Percentiles rank a stretch among this genome's conserved stretches.
These are phyloP conservation scores for Herpetospermum pedunculosum DNA, from an alignment of 306 rosid species.

Conservation along the genomic window DNA sequence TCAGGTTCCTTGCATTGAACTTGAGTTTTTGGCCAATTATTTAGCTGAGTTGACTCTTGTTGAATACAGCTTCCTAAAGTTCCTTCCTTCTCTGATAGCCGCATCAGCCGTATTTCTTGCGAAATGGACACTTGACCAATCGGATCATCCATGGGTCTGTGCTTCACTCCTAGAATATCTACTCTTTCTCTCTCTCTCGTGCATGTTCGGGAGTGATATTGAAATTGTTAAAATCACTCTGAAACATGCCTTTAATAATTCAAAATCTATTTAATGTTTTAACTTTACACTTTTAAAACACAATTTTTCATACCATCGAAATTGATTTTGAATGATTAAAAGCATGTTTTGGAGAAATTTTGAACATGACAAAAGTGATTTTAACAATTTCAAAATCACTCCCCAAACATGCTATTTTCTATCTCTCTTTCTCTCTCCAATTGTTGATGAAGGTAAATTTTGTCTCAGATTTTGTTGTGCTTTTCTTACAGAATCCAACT, in stretches of 20 bases:
- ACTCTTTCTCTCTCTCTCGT: neutral
- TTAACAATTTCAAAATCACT: no score
- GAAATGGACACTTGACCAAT: slow-evolving; percentile 75
- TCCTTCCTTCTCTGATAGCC: slow-evolving; percentile 77
- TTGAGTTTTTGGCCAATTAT: slow-evolving; percentile 83
- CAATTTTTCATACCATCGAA: no score
- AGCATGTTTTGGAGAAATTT: no score
- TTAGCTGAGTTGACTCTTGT: slow-evolving; percentile 77
- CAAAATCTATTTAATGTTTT: no score
- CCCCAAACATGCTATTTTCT: no score
- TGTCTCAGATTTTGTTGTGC: slow-evolving; percentile 9
- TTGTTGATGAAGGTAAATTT: neutral
- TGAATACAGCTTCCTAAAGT: slow-evolving; percentile 63
- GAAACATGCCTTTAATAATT: no score
- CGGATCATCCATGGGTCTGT: slow-evolving; percentile 72
- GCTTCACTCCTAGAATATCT: neutral
- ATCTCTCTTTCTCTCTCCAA: neutral
- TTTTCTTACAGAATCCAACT: slow-evolving; percentile 50
- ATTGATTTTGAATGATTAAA: no score
- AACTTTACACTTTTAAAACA: no score
- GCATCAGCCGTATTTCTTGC: slow-evolving; percentile 92
- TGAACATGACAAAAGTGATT: no score
- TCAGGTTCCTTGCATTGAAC: slow-evolving; percentile 61
- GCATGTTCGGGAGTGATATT: no score
- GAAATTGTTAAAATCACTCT: no score